Conservation (phyloP, 2,329 filamentous ascomycete genomes). For the Colletotrichum spinosum region DNA sequence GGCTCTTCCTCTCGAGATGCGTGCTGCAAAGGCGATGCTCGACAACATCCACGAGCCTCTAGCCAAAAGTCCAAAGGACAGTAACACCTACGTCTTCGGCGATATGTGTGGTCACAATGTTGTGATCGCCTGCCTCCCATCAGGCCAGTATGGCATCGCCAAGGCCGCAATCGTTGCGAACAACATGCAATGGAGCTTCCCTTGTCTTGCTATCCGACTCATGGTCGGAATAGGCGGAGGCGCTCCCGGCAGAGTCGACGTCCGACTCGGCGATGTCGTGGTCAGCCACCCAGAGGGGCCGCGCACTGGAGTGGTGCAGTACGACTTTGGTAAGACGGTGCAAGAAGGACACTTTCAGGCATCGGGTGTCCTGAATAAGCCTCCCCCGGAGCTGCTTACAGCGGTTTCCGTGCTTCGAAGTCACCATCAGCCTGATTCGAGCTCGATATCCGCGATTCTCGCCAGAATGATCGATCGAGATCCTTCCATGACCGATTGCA, state of each 20-base stretch:
- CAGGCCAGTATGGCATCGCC: constrained; percentile 17
- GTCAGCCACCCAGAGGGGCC: constrained; percentile 19
- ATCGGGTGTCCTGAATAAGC: constrained; percentile 37
- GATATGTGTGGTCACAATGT: constrained; percentile 12
- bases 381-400: constrained; percentile 31
- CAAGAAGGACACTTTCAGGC: constrained; percentile 29
- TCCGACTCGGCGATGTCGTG: constrained; percentile 42
- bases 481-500: not conserved
- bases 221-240: constrained; percentile 47
- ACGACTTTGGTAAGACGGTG: constrained; percentile 42
- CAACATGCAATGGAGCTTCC: constrained; percentile 38
- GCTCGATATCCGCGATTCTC: not conserved
- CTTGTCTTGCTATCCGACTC: constrained; percentile 21
- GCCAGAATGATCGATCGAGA: not conserved
- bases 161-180: constrained; percentile 10
- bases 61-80: not conserved
- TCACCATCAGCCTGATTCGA: not conserved
- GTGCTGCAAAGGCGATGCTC: constrained; percentile 38
- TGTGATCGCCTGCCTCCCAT: constrained; percentile 20
- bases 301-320: constrained; percentile 41
- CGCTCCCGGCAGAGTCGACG: constrained; percentile 42
- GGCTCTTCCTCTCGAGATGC: constrained; percentile 37
- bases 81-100: constrained; percentile 8
- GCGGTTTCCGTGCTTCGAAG: constrained; percentile 31
- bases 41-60: constrained; percentile 32